A percentile compares a stretch with the other conserved stretches of the same genome.
These are phyloP conservation scores for Neurospora sublineolata DNA, from an alignment of 495 filamentous ascomycete genomes.

Conservation along the genomic window DNA sequence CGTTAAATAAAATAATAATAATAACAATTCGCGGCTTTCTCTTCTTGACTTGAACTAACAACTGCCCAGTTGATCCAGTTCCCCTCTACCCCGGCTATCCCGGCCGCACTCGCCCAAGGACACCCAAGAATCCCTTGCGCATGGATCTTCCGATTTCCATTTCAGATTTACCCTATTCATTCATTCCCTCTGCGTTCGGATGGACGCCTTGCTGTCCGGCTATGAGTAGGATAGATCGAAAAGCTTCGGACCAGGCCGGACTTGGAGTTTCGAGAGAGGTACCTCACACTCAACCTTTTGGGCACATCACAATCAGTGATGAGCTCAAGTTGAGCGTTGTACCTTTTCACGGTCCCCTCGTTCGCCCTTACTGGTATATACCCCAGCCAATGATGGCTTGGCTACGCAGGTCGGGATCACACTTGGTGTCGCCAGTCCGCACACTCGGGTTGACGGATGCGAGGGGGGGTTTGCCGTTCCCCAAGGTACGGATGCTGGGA, in stretches of 20 bases:
- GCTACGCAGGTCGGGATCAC: background rate
- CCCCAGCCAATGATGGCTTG: background rate
- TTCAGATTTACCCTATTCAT: background rate
- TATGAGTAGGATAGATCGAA: background rate
- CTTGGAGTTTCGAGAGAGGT: background rate
- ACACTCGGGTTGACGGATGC: background rate
- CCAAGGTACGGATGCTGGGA: background rate
- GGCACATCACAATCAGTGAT: background rate
- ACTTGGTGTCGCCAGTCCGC: background rate
- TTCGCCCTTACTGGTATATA: background rate
- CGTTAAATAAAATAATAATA: too few relatives aligned
- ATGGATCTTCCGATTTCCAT: background rate
- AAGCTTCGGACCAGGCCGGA: background rate
- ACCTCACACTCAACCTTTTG: background rate
- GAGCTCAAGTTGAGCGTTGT: background rate
- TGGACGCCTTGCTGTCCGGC: background rate
- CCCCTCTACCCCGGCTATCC: background rate
- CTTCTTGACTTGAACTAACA: background rate
- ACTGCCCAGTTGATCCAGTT: background rate
- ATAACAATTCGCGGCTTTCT: background rate
- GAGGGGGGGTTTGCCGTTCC: background rate
- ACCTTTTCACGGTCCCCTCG: background rate
- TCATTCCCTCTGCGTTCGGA: background rate
- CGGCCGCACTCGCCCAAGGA: background rate
- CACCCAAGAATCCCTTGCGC: background rate